Conservation (phyloP, 768 basidiomycete genomes). For the Calocera viscosa region DNA sequence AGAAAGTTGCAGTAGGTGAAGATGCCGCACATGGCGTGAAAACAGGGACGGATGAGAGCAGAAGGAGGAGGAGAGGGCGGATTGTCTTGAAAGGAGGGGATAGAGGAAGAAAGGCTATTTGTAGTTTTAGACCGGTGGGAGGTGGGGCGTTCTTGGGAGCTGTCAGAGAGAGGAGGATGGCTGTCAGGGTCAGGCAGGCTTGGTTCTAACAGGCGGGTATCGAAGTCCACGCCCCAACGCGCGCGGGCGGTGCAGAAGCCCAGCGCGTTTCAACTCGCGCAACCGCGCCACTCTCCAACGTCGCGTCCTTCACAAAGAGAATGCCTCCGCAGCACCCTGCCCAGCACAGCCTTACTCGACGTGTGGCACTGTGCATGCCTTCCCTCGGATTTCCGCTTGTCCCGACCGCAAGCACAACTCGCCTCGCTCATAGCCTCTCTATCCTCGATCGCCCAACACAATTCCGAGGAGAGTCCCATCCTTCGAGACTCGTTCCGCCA, state of each 20-base stretch:
- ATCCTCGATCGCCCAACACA: too few relatives aligned
- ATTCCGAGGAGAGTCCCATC: too few relatives aligned
- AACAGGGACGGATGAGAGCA: neutral
- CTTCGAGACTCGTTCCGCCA: too few relatives aligned
- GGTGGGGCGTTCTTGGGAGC: slow-evolving; percentile 2
- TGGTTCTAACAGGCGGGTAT: neutral
- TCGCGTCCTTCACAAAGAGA: neutral
- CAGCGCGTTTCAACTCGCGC: neutral
- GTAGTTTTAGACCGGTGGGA: neutral
- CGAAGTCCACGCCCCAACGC: neutral
- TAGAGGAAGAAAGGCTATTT: neutral
- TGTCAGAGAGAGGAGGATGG: neutral
- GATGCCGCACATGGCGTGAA: slow-evolving; percentile 70
- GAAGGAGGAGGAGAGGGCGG: neutral
- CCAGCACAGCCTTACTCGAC: too few relatives aligned
- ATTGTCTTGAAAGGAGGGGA: neutral
- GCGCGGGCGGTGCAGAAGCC: neutral
- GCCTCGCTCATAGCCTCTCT: too few relatives aligned
- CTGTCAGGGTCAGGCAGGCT: neutral
- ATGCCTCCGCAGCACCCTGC: too few relatives aligned
- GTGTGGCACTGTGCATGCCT: too few relatives aligned
- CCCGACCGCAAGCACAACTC: too few relatives aligned
- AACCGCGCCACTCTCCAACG: neutral
- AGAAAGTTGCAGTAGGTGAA: slow-evolving; percentile 92
- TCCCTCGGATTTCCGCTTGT: too few relatives aligned